A percentile compares a stretch with the other conserved stretches of the same genome.
Evolutionary conservation across 2,329 filamentous ascomycete species (phyloP).

Genomic region (Fusarium begoniae): DNA sequence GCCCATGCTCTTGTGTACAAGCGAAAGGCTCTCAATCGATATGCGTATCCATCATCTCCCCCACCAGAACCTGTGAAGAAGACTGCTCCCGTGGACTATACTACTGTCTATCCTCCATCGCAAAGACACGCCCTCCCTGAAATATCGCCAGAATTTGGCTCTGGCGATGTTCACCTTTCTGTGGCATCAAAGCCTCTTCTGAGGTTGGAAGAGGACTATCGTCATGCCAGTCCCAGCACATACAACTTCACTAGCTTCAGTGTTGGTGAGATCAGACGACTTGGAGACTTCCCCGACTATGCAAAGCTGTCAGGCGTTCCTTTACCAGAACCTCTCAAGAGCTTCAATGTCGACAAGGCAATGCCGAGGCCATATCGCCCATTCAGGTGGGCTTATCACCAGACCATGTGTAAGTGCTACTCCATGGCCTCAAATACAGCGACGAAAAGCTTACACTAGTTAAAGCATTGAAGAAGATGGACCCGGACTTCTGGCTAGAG

Average conservation of each 20-base stretch:
- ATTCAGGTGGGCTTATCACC: conserved; percentile 85
- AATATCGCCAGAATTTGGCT: neutral
- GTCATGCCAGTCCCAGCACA: conserved; percentile 44
- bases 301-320: conserved; percentile 78
- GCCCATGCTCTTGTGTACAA: conserved; percentile 28
- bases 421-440: no score
- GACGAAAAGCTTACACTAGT: conserved; percentile 43
- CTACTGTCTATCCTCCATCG: conserved; percentile 41
- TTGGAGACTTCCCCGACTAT: conserved; percentile 85
- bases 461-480: conserved; percentile 78
- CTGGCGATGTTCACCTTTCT: conserved; percentile 15
- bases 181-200: conserved; percentile 39
- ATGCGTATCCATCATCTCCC: conserved; percentile 10
- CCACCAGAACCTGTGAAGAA: conserved; percentile 30
- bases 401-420: conserved; percentile 79
- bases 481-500: conserved; percentile 90
- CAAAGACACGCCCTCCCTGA: conserved; percentile 30
- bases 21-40: conserved; percentile 27
- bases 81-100: conserved; percentile 34
- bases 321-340: conserved; percentile 67
- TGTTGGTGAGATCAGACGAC: conserved; percentile 70
- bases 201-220: conserved; percentile 48
- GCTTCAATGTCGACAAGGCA: conserved; percentile 76
- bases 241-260: conserved; percentile 77
- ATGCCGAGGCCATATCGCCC: conserved; percentile 80